Percentiles rank a stretch among this genome's conserved stretches.
Conservation (phyloP, 306 rosid genomes). For the Sesbania bispinosa region DNA sequence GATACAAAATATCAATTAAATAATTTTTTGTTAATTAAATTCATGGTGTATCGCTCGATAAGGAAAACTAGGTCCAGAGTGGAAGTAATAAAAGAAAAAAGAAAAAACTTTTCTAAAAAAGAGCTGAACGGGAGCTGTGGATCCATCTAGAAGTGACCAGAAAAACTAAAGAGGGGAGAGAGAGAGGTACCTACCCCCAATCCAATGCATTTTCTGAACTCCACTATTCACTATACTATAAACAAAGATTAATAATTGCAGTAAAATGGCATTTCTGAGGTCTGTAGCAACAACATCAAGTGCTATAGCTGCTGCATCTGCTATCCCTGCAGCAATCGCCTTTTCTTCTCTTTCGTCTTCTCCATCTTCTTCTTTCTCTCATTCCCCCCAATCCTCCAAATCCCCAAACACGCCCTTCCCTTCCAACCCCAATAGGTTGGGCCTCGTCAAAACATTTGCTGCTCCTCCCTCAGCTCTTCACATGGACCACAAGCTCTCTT, state of each 20-base stretch:
- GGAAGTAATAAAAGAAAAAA: background rate
- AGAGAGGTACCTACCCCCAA: too few species aligned
- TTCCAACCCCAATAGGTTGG: constrained; percentile 31
- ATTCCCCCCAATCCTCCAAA: constrained; percentile 35
- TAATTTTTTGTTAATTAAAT: too few species aligned
- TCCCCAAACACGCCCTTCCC: constrained; percentile 27
- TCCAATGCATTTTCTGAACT: background rate
- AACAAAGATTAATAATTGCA: background rate
- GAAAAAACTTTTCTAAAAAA: too few species aligned
- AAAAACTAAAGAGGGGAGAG: background rate
- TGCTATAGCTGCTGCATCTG: constrained; percentile 56
- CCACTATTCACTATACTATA: too few species aligned
- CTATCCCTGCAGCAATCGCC: constrained; percentile 46
- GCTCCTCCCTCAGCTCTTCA: constrained; percentile 40
- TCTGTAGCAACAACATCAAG: constrained; percentile 42
- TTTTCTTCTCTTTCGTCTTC: constrained; percentile 24
- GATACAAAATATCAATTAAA: too few species aligned
- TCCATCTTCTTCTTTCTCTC: constrained; percentile 30
- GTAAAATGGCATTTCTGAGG: constrained; percentile 56
- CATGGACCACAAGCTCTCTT: constrained; percentile 50
- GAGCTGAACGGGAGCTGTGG: background rate
- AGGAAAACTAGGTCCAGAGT: background rate
- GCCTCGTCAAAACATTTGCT: constrained; percentile 43
- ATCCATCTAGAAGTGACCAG: background rate
- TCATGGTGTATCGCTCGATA: too few species aligned